Conservation (phyloP, 1,139 yeast species). For the Williopsis jadinii region DNA sequence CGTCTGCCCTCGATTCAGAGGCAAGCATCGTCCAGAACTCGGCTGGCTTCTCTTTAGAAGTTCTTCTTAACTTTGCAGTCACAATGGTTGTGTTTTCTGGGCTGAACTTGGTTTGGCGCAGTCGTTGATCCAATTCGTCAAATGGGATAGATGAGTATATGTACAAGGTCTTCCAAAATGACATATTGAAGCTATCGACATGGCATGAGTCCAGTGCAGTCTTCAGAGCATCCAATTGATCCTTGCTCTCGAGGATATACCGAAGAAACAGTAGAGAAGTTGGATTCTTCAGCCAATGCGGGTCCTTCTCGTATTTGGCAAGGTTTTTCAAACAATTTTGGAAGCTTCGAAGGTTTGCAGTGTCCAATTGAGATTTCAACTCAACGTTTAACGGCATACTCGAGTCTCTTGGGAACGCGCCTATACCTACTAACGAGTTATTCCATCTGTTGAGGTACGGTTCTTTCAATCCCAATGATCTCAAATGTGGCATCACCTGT, state of each 20-base stretch:
- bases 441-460: conserved; percentile 11
- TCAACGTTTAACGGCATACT: conserved; percentile 8
- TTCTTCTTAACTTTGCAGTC: conserved; percentile 4
- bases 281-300: conserved; percentile 6
- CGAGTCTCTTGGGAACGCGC: conserved; percentile 11
- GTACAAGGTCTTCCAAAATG: conserved; percentile 8
- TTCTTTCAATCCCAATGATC: conserved; percentile 5
- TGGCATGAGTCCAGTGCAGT: conserved; percentile 2
- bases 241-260: conserved; percentile 6
- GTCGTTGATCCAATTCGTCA: conserved; percentile 3
- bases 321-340: conserved; percentile 11
- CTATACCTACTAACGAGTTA: conserved; percentile 10
- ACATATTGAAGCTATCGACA: not conserved
- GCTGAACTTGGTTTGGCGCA: conserved; percentile 1
- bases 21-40: conserved; percentile 5
- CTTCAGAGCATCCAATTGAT: conserved; percentile 1
- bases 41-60: conserved; percentile 1
- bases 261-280: conserved; percentile 9
- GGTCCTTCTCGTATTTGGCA: not conserved
- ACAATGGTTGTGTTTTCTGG: conserved; percentile 1
- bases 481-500: conserved; percentile 7
- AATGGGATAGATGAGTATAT: conserved; percentile 4
- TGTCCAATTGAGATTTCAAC: conserved; percentile 10
- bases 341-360: conserved; percentile 10
- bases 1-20: conserved; percentile 5